Conservation (phyloP, 2,329 filamentous ascomycete species). For the Fonsecaea erecta region DNA sequence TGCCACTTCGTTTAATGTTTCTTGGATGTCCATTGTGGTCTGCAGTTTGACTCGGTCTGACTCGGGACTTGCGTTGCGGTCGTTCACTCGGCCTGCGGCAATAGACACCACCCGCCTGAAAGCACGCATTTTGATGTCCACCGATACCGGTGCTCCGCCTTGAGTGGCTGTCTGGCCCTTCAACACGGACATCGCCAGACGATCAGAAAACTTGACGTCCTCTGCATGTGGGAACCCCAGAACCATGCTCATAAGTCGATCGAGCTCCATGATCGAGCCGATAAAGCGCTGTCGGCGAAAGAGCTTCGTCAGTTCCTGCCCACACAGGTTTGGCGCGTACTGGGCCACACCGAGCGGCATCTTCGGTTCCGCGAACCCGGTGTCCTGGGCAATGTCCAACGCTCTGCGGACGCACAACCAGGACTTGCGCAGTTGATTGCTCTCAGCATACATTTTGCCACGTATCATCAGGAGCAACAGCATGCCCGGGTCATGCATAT, state of each 20-base stretch:
- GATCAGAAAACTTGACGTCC: constrained; percentile 35
- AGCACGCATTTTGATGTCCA: constrained; percentile 34
- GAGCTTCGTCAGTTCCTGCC: constrained; percentile 17
- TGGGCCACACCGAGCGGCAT: constrained; percentile 1
- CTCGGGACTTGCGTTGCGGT: constrained; percentile 28
- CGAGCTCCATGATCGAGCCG: constrained; percentile 34
- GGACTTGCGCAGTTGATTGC: constrained; percentile 34
- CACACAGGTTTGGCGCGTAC: constrained; percentile 10
- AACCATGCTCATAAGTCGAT: constrained; percentile 34
- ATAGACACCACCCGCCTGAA: constrained; percentile 32
- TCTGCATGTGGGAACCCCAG: constrained; percentile 34
- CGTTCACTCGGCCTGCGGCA: constrained; percentile 32
- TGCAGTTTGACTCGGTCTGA: constrained; percentile 15
- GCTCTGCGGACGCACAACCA: constrained; percentile 32
- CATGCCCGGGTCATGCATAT: constrained; percentile 22
- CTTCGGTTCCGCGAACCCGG: constrained; percentile 25
- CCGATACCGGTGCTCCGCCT: constrained; percentile 1
- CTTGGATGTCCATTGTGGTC: constrained; percentile 28
- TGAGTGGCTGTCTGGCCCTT: constrained; percentile 9
- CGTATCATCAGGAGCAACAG: constrained; percentile 34
- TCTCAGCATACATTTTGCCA: constrained; percentile 35
- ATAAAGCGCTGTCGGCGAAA: constrained; percentile 33
- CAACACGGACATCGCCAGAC: constrained; percentile 31
- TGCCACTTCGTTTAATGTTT: constrained; percentile 22
- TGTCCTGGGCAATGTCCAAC: constrained; percentile 26